A percentile compares a stretch with the other conserved stretches of the same genome.
These are phyloP conservation scores for Russula abietina DNA, from an alignment of 768 basidiomycete species.

Conservation along the genomic window DNA sequence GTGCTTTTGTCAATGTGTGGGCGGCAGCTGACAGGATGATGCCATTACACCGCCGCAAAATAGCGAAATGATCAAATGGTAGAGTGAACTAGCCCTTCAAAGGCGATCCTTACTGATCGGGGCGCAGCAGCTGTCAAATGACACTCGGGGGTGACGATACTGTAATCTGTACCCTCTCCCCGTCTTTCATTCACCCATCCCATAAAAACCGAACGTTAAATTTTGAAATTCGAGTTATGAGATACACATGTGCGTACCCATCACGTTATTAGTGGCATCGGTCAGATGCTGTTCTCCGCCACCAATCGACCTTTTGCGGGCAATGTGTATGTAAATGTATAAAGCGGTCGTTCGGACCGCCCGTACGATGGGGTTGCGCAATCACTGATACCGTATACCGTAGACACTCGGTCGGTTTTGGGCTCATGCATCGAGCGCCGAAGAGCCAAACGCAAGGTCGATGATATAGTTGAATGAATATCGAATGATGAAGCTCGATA, in stretches of 20 bases:
- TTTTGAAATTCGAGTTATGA: background rate
- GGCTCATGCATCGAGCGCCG: background rate
- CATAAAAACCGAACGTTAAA: background rate
- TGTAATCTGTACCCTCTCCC: background rate
- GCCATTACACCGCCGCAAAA: background rate
- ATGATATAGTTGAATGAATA: background rate
- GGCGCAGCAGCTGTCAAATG: background rate
- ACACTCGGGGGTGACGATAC: background rate
- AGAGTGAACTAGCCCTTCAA: background rate
- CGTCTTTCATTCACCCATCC: background rate
- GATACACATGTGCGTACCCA: background rate
- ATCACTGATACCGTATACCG: background rate
- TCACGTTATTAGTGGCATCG: background rate
- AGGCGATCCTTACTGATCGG: background rate
- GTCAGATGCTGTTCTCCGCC: background rate
- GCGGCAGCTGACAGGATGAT: background rate
- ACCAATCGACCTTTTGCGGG: background rate
- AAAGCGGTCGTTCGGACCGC: background rate
- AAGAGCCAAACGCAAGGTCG: conserved; percentile 1
- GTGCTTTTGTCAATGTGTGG: background rate
- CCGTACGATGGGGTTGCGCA: background rate
- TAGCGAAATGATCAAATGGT: background rate
- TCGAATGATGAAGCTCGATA: background rate
- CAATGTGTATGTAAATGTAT: background rate
- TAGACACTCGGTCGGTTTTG: background rate